Base-by-base conservation (phyloP, 139 green algal genomes). In the Coccomyxa sp. region DNA sequence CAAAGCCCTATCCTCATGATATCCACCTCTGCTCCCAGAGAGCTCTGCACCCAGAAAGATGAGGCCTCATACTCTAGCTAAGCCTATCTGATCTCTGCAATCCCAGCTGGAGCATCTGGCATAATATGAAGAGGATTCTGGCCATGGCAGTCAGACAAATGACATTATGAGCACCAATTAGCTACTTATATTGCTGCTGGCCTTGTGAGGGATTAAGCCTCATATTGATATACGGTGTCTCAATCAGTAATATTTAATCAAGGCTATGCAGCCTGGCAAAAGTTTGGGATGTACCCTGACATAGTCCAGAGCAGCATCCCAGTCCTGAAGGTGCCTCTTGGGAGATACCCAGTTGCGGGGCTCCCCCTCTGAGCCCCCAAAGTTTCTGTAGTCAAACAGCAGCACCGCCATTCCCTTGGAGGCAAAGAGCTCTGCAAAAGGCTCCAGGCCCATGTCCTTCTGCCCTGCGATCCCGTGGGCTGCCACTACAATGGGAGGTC, bases 351-450 rank as follows among this genome's bases (percentile, higher is more conserved):
- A 89, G 54, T 91, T 68, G 8, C 87, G 77, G 3, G 84, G 87
- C 79, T 86, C 74, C 1, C 87, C 87, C 8, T 84, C 79, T 34
- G 82, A 88, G 34, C 87, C 87, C 36, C 87, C 87, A 79, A 89
- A 91, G 34, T 68, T 84, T 10, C 87, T 74, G 82, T 91, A 89
- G 75, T 91, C 87, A 80, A 91, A 88, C 39, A 87, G 76, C n/a
- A 91, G 72, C 36, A 70, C 85, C 16, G 79, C 85, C 39, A 88
- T 8, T 36, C 85, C 85, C 2, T 36, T 73, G 0, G 22, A 6
- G 18, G 76, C 87, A 70, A 89, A 91, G 0, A 12, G 27, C 9
- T 81, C 68, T 24, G 85, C 87, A 70, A 83, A 89, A 6, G 18
- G 27, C 50, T 89, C 69, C 36, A 91, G 81, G 0, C 83, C 83